phyloP scores from a whole-genome alignment of 306 rosid genomes.

The Rosa rugosa region DNA sequence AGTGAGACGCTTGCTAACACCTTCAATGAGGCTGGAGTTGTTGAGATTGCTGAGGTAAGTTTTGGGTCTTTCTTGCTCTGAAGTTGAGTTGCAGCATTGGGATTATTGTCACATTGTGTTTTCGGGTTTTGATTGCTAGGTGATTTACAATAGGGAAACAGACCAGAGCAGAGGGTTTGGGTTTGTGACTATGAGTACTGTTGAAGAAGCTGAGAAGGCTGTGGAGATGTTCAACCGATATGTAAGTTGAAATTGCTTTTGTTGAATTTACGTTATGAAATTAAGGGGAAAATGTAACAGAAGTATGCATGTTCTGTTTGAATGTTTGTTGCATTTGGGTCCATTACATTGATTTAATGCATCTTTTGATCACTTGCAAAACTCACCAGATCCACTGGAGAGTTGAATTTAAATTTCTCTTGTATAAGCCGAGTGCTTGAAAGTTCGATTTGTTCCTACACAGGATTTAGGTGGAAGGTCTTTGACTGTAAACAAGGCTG shows the following conservation, averaged over 20 bases:
- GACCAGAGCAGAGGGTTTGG: slow-evolving; percentile 51
- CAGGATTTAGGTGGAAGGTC: slow-evolving; percentile 40
- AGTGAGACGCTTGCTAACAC: slow-evolving; percentile 40
- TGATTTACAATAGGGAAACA: slow-evolving; percentile 43
- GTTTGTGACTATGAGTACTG: slow-evolving; percentile 42
- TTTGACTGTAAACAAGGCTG: slow-evolving; percentile 50
- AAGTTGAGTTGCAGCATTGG: neutral
- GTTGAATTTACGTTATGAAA: neutral
- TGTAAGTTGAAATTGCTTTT: slow-evolving; percentile 24
- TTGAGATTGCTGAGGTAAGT: slow-evolving; percentile 47
- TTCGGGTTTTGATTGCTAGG: slow-evolving; percentile 17
- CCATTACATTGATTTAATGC: neutral
- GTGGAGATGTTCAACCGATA: slow-evolving; percentile 39
- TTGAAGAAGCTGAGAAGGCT: slow-evolving; percentile 48
- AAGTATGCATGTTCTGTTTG: neutral
- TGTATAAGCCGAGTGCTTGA: neutral
- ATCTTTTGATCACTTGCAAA: neutral
- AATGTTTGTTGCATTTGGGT: neutral
- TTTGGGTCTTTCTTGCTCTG: neutral
- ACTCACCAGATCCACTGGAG: neutral
- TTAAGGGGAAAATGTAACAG: neutral
- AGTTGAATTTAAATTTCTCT: neutral
- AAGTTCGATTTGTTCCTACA: slow-evolving; percentile 6
- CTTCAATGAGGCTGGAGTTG: slow-evolving; percentile 41
- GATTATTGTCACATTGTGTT: neutral